A percentile compares a stretch with the other conserved stretches of the same genome.
Evolutionary conservation across 2,329 filamentous ascomycete species (phyloP).

Genomic region (Nemania sp.): DNA sequence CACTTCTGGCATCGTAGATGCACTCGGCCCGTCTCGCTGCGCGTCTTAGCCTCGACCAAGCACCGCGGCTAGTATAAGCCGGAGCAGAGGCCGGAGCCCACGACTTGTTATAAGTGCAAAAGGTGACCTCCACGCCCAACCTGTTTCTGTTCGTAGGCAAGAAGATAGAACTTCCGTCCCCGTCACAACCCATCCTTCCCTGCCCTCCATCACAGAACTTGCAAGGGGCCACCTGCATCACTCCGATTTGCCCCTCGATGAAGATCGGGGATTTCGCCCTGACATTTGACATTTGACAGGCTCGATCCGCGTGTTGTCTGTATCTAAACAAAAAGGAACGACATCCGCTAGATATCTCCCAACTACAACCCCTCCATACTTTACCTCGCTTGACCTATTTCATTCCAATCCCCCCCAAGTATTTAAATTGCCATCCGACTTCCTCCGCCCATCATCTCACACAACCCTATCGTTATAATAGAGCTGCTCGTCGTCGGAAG

Average conservation of each 20-base stretch:
- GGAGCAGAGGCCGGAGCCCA: neutral
- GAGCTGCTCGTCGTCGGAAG: neutral
- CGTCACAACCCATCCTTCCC: conserved; percentile 8
- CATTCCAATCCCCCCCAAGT: neutral
- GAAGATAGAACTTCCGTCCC: conserved; percentile 13
- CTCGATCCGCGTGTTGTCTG: conserved; percentile 10
- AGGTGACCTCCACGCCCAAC: conserved; percentile 12
- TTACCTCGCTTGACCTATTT: neutral
- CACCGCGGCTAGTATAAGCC: conserved; percentile 26
- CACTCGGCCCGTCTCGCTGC: conserved; percentile 30
- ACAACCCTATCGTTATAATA: neutral
- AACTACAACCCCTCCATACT: conserved; percentile 5
- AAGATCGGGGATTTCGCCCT: neutral
- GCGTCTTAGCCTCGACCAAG: conserved; percentile 27
- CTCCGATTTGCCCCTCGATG: conserved; percentile 26
- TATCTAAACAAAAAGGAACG: conserved; percentile 19
- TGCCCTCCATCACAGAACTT: conserved; percentile 18
- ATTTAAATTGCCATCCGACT: conserved; percentile 4
- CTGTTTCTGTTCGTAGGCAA: conserved; percentile 8
- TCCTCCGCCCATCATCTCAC: neutral
- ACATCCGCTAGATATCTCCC: conserved; percentile 15
- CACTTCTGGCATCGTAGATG: conserved; percentile 24
- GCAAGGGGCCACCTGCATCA: conserved; percentile 23
- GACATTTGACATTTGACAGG: neutral
- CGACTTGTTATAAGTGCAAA: conserved; percentile 23